These are phyloP conservation scores for Desmodesmus armatus DNA, from an alignment of 139 green algal genomes.

Conservation along the genomic window DNA sequence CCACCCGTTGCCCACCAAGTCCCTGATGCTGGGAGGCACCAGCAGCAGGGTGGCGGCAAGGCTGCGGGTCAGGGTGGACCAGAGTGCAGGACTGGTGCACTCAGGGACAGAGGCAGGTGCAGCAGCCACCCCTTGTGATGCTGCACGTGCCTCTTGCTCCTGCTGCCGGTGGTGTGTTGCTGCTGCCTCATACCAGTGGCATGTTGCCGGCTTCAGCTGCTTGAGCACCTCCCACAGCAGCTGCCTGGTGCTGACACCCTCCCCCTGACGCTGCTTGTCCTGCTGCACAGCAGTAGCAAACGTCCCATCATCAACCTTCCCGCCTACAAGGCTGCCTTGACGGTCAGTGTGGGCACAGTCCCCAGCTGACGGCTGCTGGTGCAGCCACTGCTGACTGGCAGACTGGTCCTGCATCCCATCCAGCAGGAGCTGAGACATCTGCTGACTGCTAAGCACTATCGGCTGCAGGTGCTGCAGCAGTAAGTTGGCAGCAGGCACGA, in stretches of 20 bases:
- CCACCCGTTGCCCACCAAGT: background rate
- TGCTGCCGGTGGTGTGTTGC: too few species aligned
- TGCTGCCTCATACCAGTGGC: too few species aligned
- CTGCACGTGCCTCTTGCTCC: background rate
- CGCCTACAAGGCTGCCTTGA: too few species aligned
- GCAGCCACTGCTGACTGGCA: background rate
- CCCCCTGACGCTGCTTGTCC: too few species aligned
- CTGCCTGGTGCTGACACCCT: background rate
- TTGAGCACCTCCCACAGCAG: background rate
- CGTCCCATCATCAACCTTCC: too few species aligned
- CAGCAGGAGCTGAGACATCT: too few species aligned
- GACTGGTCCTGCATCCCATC: too few species aligned
- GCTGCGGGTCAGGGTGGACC: background rate
- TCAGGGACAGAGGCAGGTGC: background rate
- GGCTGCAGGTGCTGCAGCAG: background rate
- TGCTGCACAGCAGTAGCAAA: too few species aligned
- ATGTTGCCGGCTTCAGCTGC: too few species aligned
- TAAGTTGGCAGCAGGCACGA: too few species aligned
- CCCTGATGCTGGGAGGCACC: background rate
- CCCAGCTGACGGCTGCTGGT: too few species aligned
- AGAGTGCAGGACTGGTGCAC: background rate
- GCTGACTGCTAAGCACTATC: background rate
- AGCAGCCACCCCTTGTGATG: background rate
- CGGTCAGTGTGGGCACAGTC: too few species aligned
- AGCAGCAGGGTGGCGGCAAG: conserved; percentile 9